A percentile compares a stretch with the other conserved stretches of the same genome.
Conservation (phyloP, 768 basidiomycete species). For the Tephrocybe sp. region DNA sequence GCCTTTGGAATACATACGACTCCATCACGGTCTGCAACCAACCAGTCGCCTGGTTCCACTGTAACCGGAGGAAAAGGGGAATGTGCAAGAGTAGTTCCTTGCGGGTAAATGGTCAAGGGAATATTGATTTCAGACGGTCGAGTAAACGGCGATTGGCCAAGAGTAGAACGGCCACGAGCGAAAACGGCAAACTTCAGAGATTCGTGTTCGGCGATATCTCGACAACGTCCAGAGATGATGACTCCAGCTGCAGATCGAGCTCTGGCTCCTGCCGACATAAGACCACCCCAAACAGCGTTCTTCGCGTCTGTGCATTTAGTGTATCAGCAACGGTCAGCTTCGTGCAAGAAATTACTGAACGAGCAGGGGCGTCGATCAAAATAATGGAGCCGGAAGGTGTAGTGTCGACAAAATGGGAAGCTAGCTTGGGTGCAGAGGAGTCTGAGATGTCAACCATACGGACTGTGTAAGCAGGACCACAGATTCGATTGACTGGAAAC, state of each 20-base stretch:
- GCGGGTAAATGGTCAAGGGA: conserved; percentile 51
- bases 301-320: conserved; percentile 48
- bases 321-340: conserved; percentile 17
- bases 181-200: conserved; percentile 74
- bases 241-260: conserved; percentile 69
- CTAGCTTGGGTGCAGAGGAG: conserved; percentile 56
- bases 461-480: conserved; percentile 86
- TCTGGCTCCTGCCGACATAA: conserved; percentile 86
- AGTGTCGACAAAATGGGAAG: conserved; percentile 81
- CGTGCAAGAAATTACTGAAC: conserved; percentile 35
- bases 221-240: conserved; percentile 80
- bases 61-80: conserved; percentile 49
- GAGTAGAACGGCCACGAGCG: conserved; percentile 75
- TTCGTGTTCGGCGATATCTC: conserved; percentile 80
- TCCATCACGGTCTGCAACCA: conserved; percentile 87
- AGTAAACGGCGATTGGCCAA: conserved; percentile 84
- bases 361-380: conserved; percentile 70
- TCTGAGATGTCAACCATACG: conserved; percentile 68
- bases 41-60: conserved; percentile 75
- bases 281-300: conserved; percentile 90
- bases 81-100: conserved; percentile 24
- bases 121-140: conserved; percentile 75
- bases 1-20: conserved; percentile 75
- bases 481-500: conserved; percentile 44
- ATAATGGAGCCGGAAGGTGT: conserved; percentile 62